Evolutionary conservation across 2,329 filamentous ascomycete genomes (phyloP).

Genomic region (Lachnellula hyalina): DNA sequence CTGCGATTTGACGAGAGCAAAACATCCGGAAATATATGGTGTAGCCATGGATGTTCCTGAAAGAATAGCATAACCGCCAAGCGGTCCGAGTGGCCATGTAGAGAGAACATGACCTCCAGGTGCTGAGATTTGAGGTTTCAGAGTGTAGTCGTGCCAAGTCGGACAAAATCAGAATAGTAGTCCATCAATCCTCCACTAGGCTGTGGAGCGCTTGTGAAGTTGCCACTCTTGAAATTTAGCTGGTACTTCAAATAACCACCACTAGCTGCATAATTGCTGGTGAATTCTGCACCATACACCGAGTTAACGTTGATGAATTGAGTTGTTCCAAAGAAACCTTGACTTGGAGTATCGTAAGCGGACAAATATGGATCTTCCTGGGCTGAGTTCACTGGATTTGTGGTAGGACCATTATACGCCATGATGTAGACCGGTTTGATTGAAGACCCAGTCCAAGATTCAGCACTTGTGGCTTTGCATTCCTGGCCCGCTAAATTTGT

Average conservation of each 20-base stretch:
- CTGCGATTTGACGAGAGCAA: conserved; percentile 33
- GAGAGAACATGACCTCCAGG: conserved; percentile 34
- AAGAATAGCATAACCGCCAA: conserved; percentile 32
- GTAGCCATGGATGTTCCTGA: conserved; percentile 36
- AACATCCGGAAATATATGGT: conserved; percentile 32
- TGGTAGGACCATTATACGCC: conserved; percentile 8
- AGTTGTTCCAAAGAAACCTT: conserved; percentile 9
- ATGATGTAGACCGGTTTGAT: conserved; percentile 11
- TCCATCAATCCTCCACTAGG: conserved; percentile 14
- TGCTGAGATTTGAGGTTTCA: conserved; percentile 26
- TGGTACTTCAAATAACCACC: conserved; percentile 16
- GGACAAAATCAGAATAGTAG: conserved; percentile 20
- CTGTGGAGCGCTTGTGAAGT: conserved; percentile 5
- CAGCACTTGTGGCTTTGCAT: conserved; percentile 1
- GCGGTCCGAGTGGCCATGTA: conserved; percentile 30
- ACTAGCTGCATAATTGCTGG: conserved; percentile 8
- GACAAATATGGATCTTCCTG: conserved; percentile 10
- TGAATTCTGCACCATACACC: conserved; percentile 6
- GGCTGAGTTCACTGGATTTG: neutral
- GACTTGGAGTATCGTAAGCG: conserved; percentile 14
- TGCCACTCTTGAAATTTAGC: conserved; percentile 4
- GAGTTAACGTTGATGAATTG: conserved; percentile 12
- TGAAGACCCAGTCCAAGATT: neutral
- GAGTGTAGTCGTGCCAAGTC: conserved; percentile 6
- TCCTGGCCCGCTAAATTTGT: neutral